Conservation (phyloP, 257 asterid species). For the Nicotiana undulata region DNA sequence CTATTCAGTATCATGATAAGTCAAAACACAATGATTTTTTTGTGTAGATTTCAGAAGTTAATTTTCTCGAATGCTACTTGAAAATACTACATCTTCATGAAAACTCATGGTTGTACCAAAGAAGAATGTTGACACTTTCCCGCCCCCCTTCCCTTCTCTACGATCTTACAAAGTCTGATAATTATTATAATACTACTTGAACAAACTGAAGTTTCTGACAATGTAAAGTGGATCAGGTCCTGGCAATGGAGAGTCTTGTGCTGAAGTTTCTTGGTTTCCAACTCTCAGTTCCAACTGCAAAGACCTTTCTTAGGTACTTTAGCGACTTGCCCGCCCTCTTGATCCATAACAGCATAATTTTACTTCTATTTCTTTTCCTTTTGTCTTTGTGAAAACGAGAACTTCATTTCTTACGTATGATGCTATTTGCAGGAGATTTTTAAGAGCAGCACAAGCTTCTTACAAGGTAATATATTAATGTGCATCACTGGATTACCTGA, state of each 20-base stretch:
- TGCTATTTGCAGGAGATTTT: slow-evolving; percentile 50
- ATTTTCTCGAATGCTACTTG: neutral
- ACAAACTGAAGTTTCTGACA: neutral
- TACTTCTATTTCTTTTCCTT: neutral
- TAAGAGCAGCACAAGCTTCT: slow-evolving; percentile 73
- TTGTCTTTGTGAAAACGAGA: neutral
- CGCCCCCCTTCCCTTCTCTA: neutral
- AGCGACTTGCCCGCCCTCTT: neutral
- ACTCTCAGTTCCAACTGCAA: slow-evolving; percentile 61
- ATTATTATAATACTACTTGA: neutral
- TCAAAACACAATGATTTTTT: neutral
- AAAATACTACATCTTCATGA: neutral
- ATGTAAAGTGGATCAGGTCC: slow-evolving; percentile 35
- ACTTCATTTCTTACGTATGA: neutral
- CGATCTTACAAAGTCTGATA: neutral
- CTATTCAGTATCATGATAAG: neutral
- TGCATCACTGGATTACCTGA: neutral
- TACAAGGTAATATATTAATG: slow-evolving; percentile 31
- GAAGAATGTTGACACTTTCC: neutral
- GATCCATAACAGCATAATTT: neutral
- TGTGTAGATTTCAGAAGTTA: neutral
- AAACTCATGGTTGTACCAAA: neutral
- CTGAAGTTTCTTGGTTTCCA: slow-evolving; percentile 56
- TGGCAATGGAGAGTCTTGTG: slow-evolving; percentile 56
- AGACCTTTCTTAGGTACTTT: slow-evolving; percentile 67